phyloP scores from a whole-genome alignment of 2,329 filamentous ascomycete species.

The Pseudogymnoascus sp. region DNA sequence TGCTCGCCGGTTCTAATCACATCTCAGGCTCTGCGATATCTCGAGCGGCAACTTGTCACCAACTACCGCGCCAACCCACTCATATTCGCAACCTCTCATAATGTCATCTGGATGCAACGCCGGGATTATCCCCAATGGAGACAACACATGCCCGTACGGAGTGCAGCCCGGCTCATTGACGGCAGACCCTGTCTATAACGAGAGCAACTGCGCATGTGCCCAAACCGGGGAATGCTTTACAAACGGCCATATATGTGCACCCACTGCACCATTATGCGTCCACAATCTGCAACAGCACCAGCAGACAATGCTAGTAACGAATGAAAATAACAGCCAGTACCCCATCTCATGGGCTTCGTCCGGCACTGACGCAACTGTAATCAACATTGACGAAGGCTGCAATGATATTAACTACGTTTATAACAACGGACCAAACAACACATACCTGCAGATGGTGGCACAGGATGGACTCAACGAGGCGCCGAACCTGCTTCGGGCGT shows the following conservation, averaged over 20 bases:
- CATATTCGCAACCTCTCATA: background rate
- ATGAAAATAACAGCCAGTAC: background rate
- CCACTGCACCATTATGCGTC: background rate
- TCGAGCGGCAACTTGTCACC: background rate
- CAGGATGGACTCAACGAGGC: constrained; percentile 1
- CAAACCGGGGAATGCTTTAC: background rate
- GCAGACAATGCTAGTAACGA: background rate
- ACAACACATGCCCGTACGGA: constrained; percentile 1
- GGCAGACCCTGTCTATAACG: background rate
- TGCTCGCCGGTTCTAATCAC: background rate
- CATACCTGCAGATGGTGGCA: background rate
- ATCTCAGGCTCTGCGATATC: background rate
- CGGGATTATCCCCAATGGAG: background rate
- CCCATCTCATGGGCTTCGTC: background rate
- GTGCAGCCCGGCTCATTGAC: background rate
- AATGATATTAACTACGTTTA: background rate
- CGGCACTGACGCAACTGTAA: background rate
- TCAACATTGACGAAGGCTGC: constrained; percentile 1
- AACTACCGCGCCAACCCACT: background rate
- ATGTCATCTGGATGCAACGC: background rate
- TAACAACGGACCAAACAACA: background rate
- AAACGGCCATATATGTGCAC: background rate
- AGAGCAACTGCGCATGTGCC: background rate
- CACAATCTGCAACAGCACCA: background rate
- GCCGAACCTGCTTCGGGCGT: background rate